Evolutionary conservation across 306 rosid species (phyloP).

Genomic region (Castanospermum australe): DNA sequence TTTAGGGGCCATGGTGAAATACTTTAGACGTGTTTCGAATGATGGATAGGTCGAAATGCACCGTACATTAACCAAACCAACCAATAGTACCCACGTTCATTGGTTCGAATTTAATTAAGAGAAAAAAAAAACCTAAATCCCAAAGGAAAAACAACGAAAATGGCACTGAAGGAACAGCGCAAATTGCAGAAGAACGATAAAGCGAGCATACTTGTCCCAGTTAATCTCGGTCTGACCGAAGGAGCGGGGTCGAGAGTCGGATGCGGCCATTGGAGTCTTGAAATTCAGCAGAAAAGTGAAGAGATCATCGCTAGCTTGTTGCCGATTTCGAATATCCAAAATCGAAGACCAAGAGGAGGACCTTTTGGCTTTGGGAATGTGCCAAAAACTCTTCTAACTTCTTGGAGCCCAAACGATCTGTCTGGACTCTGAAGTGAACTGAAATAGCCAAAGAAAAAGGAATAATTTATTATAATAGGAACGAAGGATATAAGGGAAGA

Average conservation of each 20-base stretch:
- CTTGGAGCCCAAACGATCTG: not conserved
- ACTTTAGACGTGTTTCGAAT: no score
- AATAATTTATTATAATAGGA: no score
- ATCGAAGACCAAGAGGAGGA: not conserved
- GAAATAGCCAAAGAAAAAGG: no score
- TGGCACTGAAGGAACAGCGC: not conserved
- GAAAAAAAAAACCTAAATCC: not conserved
- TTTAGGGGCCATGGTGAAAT: no score
- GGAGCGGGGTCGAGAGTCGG: conserved; percentile 41
- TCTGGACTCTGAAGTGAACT: no score
- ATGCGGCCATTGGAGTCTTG: conserved; percentile 48
- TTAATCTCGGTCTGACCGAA: conserved; percentile 71
- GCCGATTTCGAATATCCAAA: conserved; percentile 1
- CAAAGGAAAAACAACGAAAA: not conserved
- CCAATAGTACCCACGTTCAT: not conserved
- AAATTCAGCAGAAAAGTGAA: conserved; percentile 16
- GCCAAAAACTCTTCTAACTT: not conserved
- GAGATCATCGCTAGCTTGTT: conserved; percentile 22
- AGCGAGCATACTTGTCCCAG: conserved; percentile 75
- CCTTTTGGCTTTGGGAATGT: not conserved
- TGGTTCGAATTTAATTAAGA: not conserved
- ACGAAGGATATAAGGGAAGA: no score
- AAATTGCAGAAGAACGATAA: not conserved
- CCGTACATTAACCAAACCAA: not conserved
- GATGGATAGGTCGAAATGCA: not conserved